These are phyloP conservation scores for Paramyrothecium roridum DNA, from an alignment of 2,329 filamentous ascomycete species.

Conservation along the genomic window DNA sequence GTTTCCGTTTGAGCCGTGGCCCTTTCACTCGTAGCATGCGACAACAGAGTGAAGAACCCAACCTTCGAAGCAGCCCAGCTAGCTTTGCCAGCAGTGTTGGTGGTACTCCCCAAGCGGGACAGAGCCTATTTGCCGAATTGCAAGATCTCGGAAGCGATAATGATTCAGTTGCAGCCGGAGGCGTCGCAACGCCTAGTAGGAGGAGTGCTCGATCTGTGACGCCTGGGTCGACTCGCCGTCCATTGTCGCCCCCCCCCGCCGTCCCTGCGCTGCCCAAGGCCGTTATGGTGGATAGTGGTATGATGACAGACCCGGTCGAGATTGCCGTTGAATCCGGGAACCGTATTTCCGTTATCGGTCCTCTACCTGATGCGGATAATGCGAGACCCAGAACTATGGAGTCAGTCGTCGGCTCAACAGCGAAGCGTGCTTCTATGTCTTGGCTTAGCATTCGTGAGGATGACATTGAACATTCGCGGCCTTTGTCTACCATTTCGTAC, in stretches of 20 bases:
- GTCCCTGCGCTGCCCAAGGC: slow-evolving; percentile 48
- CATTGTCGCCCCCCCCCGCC: slow-evolving; percentile 42
- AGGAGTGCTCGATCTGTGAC: slow-evolving; percentile 44
- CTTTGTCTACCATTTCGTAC: slow-evolving; percentile 46
- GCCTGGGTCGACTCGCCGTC: slow-evolving; percentile 43
- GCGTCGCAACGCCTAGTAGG: slow-evolving; percentile 50
- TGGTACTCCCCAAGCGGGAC: slow-evolving; percentile 51
- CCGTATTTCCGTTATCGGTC: slow-evolving; percentile 2
- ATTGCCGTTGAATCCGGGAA: slow-evolving; percentile 16
- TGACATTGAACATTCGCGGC: slow-evolving; percentile 30
- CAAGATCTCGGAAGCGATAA: slow-evolving; percentile 77
- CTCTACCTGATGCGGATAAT: slow-evolving; percentile 21
- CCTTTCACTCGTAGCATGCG: slow-evolving; percentile 57
- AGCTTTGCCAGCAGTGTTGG: slow-evolving; percentile 49
- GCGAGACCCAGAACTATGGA: slow-evolving; percentile 38
- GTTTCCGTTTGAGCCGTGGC: slow-evolving; percentile 66
- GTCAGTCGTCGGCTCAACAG: slow-evolving; percentile 31
- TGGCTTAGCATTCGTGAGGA: slow-evolving; percentile 20
- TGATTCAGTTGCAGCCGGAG: slow-evolving; percentile 50
- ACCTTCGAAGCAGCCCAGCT: slow-evolving; percentile 56
- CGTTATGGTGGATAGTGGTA: slow-evolving; percentile 57
- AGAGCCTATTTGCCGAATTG: slow-evolving; percentile 89
- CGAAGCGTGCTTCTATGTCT: slow-evolving; percentile 15
- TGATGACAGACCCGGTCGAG: slow-evolving; percentile 58
- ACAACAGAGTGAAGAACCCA: slow-evolving; percentile 57